A percentile compares a stretch with the other conserved stretches of the same genome.
phyloP scores from a whole-genome alignment of 495 filamentous ascomycete genomes.

The Pyrenula aspistea region DNA sequence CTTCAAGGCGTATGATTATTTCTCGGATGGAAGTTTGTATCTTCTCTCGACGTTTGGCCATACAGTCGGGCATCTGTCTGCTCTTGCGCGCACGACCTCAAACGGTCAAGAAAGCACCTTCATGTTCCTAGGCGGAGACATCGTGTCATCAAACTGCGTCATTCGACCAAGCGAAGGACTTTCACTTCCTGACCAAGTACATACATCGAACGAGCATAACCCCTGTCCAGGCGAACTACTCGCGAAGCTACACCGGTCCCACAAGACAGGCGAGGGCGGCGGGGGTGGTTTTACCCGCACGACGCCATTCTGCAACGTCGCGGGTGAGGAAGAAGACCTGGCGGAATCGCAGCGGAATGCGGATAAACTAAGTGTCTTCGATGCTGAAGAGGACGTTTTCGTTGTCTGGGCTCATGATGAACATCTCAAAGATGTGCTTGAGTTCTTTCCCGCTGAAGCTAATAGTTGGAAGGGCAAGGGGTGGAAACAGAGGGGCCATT shows the following conservation, averaged over 20 bases:
- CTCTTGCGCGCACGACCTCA: slow-evolving; percentile 23
- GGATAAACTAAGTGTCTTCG: slow-evolving; percentile 10
- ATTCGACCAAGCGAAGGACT: neutral
- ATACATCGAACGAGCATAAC: neutral
- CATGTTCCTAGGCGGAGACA: slow-evolving; percentile 7
- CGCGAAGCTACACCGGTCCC: neutral
- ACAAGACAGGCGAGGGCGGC: neutral
- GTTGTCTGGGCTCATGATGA: slow-evolving; percentile 42
- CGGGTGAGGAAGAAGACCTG: neutral
- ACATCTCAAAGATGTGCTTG: slow-evolving; percentile 26
- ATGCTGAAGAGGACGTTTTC: slow-evolving; percentile 38
- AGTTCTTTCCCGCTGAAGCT: slow-evolving; percentile 36
- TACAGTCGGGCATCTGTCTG: slow-evolving; percentile 29
- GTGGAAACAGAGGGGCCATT: slow-evolving; percentile 15
- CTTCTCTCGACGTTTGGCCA: slow-evolving; percentile 33
- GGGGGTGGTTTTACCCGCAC: neutral
- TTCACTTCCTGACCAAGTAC: neutral
- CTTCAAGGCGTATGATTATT: slow-evolving; percentile 20
- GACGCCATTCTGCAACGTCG: neutral
- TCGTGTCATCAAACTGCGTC: slow-evolving; percentile 8
- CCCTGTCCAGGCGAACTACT: neutral
- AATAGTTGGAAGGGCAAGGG: slow-evolving; percentile 38
- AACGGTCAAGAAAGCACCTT: slow-evolving; percentile 26
- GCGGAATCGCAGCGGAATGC: neutral
- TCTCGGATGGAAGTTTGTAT: slow-evolving; percentile 19